Conservation (phyloP, 495 filamentous ascomycete species). For the Daldinia grandis region DNA sequence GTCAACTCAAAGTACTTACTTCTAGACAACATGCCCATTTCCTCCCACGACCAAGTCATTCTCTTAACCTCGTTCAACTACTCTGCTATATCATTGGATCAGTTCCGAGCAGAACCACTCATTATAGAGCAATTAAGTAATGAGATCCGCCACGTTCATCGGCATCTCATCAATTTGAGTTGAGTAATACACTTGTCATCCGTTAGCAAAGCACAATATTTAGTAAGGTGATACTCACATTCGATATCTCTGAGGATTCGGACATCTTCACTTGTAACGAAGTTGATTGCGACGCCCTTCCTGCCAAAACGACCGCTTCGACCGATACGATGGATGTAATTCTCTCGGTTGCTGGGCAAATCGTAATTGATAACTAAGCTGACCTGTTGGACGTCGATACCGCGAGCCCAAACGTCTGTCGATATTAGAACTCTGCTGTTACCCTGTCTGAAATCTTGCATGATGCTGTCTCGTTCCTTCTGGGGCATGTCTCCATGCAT, state of each 20-base stretch:
- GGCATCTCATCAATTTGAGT: slow-evolving; percentile 99
- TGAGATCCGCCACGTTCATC: slow-evolving; percentile 85
- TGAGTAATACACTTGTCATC: slow-evolving; percentile 79
- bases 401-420: slow-evolving; percentile 95
- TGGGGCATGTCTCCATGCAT: slow-evolving; percentile 99
- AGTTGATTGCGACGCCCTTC: slow-evolving; percentile 99
- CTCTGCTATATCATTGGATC: slow-evolving; percentile 26
- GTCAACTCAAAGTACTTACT: slow-evolving; percentile 30
- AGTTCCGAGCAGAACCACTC: slow-evolving; percentile 6
- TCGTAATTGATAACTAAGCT: slow-evolving; percentile 99
- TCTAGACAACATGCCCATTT: slow-evolving; percentile 45
- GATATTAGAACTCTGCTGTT: slow-evolving; percentile 97
- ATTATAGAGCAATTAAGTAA: slow-evolving; percentile 42
- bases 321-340: slow-evolving; percentile 99
- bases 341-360: slow-evolving; percentile 97
- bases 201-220: slow-evolving; percentile 45
- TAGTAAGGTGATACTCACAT: slow-evolving; percentile 55
- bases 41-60: slow-evolving; percentile 41
- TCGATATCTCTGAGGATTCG: slow-evolving; percentile 98
- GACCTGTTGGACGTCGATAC: slow-evolving; percentile 99
- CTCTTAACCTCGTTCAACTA: slow-evolving; percentile 12
- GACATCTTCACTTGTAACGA: slow-evolving; percentile 97
- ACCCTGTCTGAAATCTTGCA: slow-evolving; percentile 98
- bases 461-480: slow-evolving; percentile 95
- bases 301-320: slow-evolving; percentile 94